Evolutionary conservation across 1,284 basidiomycete genomes (phyloP).

Genomic region (Cutaneotrichosporon daszewskae): DNA sequence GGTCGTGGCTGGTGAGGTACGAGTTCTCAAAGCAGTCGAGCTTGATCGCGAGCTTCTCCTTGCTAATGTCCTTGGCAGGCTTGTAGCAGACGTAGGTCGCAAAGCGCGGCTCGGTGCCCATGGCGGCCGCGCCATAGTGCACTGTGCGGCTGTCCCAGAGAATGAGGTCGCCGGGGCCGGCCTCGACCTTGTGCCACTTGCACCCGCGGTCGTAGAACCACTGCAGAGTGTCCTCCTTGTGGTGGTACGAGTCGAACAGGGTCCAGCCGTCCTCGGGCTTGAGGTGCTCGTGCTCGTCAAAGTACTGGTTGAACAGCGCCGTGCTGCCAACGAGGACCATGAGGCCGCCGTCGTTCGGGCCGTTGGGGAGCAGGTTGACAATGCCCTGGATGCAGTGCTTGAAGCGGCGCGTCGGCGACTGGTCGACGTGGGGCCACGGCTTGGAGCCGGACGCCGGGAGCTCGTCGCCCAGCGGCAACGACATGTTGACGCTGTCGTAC

Average conservation of each 20-base stretch:
- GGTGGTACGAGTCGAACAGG: conserved; percentile 35
- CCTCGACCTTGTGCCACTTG: conserved; percentile 32
- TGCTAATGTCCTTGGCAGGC: conserved; percentile 26
- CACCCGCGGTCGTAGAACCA: conserved; percentile 41
- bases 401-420: conserved; percentile 38
- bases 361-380: conserved; percentile 45
- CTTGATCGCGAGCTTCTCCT: conserved; percentile 21
- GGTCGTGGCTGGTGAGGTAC: conserved; percentile 33
- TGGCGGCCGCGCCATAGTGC: conserved; percentile 35
- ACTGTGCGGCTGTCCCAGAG: conserved; percentile 32
- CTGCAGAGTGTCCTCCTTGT: conserved; percentile 27
- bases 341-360: conserved; percentile 48
- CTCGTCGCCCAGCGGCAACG: conserved; percentile 34
- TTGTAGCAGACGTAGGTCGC: conserved; percentile 44
- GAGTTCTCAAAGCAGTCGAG: conserved; percentile 21
- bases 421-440: conserved; percentile 47
- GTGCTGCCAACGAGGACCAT: conserved; percentile 45
- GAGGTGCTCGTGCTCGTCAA: conserved; percentile 35
- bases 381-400: conserved; percentile 49
- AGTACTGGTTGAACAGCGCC: conserved; percentile 41
- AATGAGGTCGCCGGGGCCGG: conserved; percentile 34
- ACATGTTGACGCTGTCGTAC: conserved; percentile 43
- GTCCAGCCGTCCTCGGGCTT: conserved; percentile 33
- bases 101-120: conserved; percentile 29
- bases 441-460: conserved; percentile 15